Percentiles rank a stretch among this genome's conserved stretches.
Conservation (phyloP, 371 early-diverging fungal genomes). For the Rhizomucor pusillus region DNA sequence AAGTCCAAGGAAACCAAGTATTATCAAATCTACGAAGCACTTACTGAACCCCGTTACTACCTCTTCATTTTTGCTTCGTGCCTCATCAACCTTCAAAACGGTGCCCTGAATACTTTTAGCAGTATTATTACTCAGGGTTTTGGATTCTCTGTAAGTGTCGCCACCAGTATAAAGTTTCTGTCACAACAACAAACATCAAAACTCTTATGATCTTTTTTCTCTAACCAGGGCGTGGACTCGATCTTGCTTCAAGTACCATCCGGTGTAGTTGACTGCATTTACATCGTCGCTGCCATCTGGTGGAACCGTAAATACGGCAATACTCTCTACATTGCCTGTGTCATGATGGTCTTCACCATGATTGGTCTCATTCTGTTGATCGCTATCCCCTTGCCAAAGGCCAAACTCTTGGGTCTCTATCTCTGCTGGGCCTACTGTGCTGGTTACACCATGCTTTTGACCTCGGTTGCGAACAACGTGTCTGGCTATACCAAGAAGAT, state of each 20-base stretch:
- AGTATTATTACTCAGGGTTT: constrained; percentile 35
- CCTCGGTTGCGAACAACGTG: constrained; percentile 29
- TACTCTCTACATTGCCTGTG: constrained; percentile 17
- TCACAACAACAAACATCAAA: too few species aligned
- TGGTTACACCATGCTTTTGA: constrained; percentile 21
- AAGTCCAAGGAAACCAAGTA: constrained; percentile 22
- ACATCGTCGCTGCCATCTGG: constrained; percentile 19
- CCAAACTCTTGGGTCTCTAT: constrained; percentile 26
- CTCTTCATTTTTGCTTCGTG: constrained; percentile 24
- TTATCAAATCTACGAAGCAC: constrained; percentile 27
- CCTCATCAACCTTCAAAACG: constrained; percentile 36
- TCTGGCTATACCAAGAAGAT: constrained; percentile 35
- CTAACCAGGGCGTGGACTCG: constrained; percentile 20
- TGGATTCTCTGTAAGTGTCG: constrained; percentile 34
- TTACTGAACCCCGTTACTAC: constrained; percentile 25
- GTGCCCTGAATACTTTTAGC: constrained; percentile 34
- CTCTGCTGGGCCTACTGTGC: constrained; percentile 26
- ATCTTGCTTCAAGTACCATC: constrained; percentile 25
- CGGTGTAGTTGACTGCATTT: constrained; percentile 24
- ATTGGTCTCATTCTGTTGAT: constrained; percentile 25
- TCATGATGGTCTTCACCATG: constrained; percentile 13
- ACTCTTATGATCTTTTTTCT: too few species aligned
- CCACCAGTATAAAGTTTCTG: constrained; percentile 1
- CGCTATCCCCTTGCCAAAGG: constrained; percentile 23
- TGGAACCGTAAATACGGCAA: constrained; percentile 18